A percentile compares a stretch with the other conserved stretches of the same genome.
phyloP scores from a whole-genome alignment of 352 stramenopile species.

The Phytophthora aleatoria region DNA sequence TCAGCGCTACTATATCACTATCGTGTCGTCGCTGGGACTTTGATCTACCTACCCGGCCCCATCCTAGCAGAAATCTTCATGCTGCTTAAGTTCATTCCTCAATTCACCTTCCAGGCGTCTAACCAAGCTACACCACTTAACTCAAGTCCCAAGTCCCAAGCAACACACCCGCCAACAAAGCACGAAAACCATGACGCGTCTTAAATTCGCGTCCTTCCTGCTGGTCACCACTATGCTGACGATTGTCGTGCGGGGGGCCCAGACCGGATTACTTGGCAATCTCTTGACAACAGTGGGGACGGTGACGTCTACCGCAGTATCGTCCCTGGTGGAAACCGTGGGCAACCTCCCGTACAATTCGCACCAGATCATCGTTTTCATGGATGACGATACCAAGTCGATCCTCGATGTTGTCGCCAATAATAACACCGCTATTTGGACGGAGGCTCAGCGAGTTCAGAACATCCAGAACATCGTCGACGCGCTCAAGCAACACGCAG shows the following conservation, averaged over 20 bases:
- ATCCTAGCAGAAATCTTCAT: background rate
- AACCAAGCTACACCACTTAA: conserved; percentile 17
- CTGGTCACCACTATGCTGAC: conserved; percentile 5
- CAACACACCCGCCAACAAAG: background rate
- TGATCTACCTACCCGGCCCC: too few species aligned
- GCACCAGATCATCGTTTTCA: conserved; percentile 24
- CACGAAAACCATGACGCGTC: conserved; percentile 24
- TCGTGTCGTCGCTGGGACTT: background rate
- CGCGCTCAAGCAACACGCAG: conserved; percentile 23
- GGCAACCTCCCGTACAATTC: conserved; percentile 4
- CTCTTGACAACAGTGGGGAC: conserved; percentile 6
- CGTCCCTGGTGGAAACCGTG: conserved; percentile 27
- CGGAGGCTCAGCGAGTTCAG: conserved; percentile 11
- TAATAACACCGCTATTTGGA: conserved; percentile 23
- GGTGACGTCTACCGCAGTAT: background rate
- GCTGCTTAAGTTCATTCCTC: conserved; percentile 31
- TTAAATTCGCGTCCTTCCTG: conserved; percentile 15
- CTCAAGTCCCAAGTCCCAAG: background rate
- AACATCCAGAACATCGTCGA: conserved; percentile 31
- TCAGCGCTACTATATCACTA: background rate
- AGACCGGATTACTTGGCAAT: conserved; percentile 9
- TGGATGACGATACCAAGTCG: conserved; percentile 14
- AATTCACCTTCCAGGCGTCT: conserved; percentile 41
- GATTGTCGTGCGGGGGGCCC: conserved; percentile 12
- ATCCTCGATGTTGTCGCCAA: conserved; percentile 13